A percentile compares a stretch with the other conserved stretches of the same genome.
phyloP scores from a whole-genome alignment of 1,139 yeast species.

The Geotrichum australiense region DNA sequence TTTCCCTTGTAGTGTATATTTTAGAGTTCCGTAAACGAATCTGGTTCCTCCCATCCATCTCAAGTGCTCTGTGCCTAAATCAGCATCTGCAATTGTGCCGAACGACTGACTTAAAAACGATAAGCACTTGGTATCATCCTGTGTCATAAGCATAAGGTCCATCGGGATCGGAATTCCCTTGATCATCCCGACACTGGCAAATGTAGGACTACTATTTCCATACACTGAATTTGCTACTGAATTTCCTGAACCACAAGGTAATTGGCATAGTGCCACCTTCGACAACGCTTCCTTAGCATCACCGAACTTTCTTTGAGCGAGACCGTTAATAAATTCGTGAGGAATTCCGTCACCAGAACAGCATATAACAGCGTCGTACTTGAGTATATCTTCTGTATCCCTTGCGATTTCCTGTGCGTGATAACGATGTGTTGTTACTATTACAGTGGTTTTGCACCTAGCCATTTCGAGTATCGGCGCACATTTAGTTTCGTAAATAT shows the following conservation, averaged over 20 bases:
- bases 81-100: conserved; percentile 90
- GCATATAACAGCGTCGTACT: conserved; percentile 75
- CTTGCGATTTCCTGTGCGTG: conserved; percentile 74
- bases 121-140: conserved; percentile 39
- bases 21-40: conserved; percentile 74
- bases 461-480: conserved; percentile 72
- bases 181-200: conserved; percentile 64
- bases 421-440: conserved; percentile 54
- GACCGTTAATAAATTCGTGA: conserved; percentile 86
- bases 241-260: conserved; percentile 95
- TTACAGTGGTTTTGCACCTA: conserved; percentile 47
- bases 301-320: conserved; percentile 55
- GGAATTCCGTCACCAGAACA: conserved; percentile 98
- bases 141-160: conserved; percentile 80
- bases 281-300: conserved; percentile 55
- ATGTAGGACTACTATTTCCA: conserved; percentile 60
- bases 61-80: conserved; percentile 84
- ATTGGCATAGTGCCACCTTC: conserved; percentile 65
- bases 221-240: conserved; percentile 80
- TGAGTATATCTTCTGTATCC: conserved; percentile 35
- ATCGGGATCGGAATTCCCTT: conserved; percentile 60
- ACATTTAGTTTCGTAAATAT: conserved; percentile 50
- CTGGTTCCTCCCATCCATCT: conserved; percentile 85
- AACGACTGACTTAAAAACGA: conserved; percentile 82
- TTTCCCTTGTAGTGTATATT: conserved; percentile 49